Base-by-base conservation (phyloP, 176 grass and related monocot genomes). In the Bothriochloa decipiens region DNA sequence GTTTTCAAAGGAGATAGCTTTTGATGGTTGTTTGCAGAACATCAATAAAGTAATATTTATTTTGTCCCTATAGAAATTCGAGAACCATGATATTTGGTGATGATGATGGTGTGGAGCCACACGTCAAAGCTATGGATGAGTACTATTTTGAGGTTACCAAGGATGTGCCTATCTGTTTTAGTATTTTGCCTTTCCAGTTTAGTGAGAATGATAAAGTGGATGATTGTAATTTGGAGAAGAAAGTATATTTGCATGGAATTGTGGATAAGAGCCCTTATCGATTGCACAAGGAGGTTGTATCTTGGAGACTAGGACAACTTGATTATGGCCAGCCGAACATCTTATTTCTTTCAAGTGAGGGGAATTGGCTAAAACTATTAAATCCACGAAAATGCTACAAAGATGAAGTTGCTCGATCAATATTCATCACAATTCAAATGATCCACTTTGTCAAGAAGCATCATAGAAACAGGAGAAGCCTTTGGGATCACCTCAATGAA, bases 371-470 rank as follows among this genome's bases (percentile, higher is more conserved):
- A 72, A 64, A 57, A 79, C 61, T 93, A 25, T 29, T 86, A 36
- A 91, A 82, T 27, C 91, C 94, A 4, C 70, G 80, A 65, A 97
- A 76, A 47, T 69, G 27, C 58, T 93, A 93, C 12, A 11, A 76
- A 36, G 85, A 91, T 36, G 26, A 52, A 1, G 55, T 75, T 11
- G 79, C 82, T 79, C 50, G 91, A 70, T 86, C 84, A 63, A 77
- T 91, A 70, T 83, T 97, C 82, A 91, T 93, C 37, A 90, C 81
- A 3, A 37, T 91, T 39, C 87, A 91, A 46, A 82, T 87, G 52
- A 77, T 93, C 47, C 91, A 93, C 74, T 93, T 91, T 84, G 58
- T 93, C 3, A 91, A 64, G 72, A 91, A 58, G 87, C 86, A 74
- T 12, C 82, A 85, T 28, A 64, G 75, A 65, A 40, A 76, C 25